Conservation (phyloP, 148 eudicot genomes). For the Vaccinium vitisidaea region DNA sequence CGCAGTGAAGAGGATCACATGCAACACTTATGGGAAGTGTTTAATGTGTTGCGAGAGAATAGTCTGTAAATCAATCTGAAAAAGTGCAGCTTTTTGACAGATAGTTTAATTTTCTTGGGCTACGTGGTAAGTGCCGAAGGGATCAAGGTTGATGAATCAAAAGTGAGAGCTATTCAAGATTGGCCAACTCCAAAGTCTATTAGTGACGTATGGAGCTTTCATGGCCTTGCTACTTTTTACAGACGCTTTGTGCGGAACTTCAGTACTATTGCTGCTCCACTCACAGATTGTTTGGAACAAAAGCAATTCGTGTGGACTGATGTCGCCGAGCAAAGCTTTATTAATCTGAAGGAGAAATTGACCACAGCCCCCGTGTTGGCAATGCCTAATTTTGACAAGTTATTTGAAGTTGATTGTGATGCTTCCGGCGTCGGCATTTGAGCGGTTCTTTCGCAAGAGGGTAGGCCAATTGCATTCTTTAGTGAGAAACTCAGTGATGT, state of each 20-base stretch:
- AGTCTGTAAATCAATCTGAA: background rate
- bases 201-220: slow-evolving; percentile 2
- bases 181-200: background rate
- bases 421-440: background rate
- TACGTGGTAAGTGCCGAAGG: background rate
- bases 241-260: background rate
- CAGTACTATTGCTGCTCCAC: slow-evolving; percentile 7
- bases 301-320: background rate
- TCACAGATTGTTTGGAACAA: slow-evolving; percentile 12
- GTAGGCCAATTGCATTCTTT: background rate
- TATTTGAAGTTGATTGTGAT: slow-evolving; percentile 9
- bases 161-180: background rate
- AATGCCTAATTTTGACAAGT: background rate
- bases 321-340: background rate
- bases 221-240: background rate
- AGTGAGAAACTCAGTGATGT: background rate
- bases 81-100: background rate
- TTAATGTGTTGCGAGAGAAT: background rate
- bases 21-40: background rate
- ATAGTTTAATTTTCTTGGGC: slow-evolving; percentile 9
- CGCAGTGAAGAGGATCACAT: background rate
- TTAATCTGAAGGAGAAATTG: too few relatives aligned
- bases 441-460: background rate
- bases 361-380: background rate
- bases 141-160: slow-evolving; percentile 2